Conservation (phyloP, 2,329 filamentous ascomycete species). For the Aspergillus tubingensis region DNA sequence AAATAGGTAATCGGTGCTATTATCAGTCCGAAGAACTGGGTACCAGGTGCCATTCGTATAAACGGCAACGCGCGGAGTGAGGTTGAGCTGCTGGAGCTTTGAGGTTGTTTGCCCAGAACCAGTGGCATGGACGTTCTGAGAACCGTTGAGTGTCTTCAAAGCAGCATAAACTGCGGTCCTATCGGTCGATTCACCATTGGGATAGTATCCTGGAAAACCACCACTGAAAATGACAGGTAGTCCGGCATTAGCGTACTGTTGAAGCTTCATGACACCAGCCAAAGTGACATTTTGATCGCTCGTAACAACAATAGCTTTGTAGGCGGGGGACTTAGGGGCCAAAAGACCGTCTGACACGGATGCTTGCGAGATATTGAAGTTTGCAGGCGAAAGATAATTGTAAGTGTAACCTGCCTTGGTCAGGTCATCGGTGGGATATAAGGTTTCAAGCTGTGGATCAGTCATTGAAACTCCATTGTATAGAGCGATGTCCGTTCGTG, state of each 20-base stretch:
- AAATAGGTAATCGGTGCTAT: constrained; percentile 38
- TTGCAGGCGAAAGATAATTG: constrained; percentile 48
- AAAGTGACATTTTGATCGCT: constrained; percentile 41
- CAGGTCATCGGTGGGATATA: not conserved
- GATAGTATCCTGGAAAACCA: constrained; percentile 33
- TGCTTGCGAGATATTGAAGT: constrained; percentile 44
- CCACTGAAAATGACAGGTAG: constrained; percentile 48
- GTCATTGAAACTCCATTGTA: constrained; percentile 3
- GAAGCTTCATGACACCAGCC: constrained; percentile 35
- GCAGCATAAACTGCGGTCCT: not conserved
- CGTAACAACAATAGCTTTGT: constrained; percentile 47
- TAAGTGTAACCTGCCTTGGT: not conserved
- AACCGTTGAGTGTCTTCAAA: not conserved
- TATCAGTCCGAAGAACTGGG: constrained; percentile 39
- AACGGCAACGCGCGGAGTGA: constrained; percentile 36
- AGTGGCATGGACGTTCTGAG: constrained; percentile 40
- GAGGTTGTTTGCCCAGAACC: constrained; percentile 31
- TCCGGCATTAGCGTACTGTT: constrained; percentile 39
- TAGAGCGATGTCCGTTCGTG: not conserved
- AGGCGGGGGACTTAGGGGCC: constrained; percentile 43
- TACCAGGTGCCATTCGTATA: constrained; percentile 34
- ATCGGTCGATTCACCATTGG: not conserved
- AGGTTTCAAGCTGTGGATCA: not conserved
- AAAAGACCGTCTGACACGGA: constrained; percentile 40
- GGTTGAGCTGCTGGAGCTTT: constrained; percentile 30